These are phyloP conservation scores for Claviceps lovelessii DNA, from an alignment of 2,329 filamentous ascomycete species.

Conservation along the genomic window DNA sequence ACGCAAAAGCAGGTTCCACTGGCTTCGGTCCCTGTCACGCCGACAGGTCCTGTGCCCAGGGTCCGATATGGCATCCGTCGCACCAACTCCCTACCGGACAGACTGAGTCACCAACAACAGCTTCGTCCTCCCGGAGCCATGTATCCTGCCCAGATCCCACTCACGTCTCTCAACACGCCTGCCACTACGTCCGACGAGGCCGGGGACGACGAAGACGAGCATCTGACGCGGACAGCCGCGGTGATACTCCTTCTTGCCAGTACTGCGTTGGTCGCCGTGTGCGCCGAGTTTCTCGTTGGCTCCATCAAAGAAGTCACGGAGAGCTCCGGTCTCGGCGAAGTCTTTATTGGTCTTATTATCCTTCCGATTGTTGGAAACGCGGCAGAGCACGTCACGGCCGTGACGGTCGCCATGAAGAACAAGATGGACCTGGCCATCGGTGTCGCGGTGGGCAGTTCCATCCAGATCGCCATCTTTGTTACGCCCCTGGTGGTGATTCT, in stretches of 20 bases:
- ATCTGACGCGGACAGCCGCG: conserved; percentile 41
- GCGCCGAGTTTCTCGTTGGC: conserved; percentile 56
- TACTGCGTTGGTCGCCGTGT: conserved; percentile 51
- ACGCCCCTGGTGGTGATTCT: conserved; percentile 57
- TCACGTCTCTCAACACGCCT: conserved; percentile 20
- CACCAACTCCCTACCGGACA: conserved; percentile 60
- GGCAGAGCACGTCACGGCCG: conserved; percentile 57
- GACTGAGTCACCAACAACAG: conserved; percentile 34
- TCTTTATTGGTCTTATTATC: conserved; percentile 58
- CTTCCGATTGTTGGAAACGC: conserved; percentile 61
- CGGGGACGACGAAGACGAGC: conserved; percentile 24
- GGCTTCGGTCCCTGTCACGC: conserved; percentile 12
- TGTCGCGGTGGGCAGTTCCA: conserved; percentile 55
- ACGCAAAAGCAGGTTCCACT: conserved; percentile 26
- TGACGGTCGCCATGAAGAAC: conserved; percentile 58
- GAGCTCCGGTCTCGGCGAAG: conserved; percentile 43
- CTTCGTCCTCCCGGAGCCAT: conserved; percentile 35
- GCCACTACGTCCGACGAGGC: conserved; percentile 14
- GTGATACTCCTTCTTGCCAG: conserved; percentile 48
- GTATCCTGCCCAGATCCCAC: conserved; percentile 32
- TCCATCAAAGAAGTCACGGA: conserved; percentile 50
- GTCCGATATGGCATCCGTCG: conserved; percentile 53
- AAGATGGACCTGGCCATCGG: conserved; percentile 65
- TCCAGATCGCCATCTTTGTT: conserved; percentile 59
- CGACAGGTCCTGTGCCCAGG: conserved; percentile 36